phyloP scores from a whole-genome alignment of 2,329 filamentous ascomycete species.

The Eutypella sp. region DNA sequence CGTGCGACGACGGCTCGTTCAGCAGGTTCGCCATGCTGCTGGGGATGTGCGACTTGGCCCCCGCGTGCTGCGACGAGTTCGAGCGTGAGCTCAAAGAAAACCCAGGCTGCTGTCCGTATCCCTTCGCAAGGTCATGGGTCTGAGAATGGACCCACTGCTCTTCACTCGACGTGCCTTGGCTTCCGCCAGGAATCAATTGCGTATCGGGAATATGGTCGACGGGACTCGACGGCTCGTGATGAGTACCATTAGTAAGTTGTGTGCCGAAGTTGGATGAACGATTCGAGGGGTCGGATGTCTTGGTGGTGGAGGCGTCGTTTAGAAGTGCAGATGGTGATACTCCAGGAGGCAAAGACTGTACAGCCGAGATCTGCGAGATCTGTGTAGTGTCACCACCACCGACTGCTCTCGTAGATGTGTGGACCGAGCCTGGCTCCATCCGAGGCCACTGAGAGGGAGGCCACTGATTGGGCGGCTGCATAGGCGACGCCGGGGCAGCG shows the following conservation, averaged over 20 bases:
- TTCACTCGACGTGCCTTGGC: conserved; percentile 46
- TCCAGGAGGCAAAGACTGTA: conserved; percentile 53
- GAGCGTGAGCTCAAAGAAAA: conserved; percentile 17
- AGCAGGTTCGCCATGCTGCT: conserved; percentile 35
- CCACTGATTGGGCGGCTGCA: too few relatives aligned
- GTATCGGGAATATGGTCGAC: conserved; percentile 50
- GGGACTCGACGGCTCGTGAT: conserved; percentile 37
- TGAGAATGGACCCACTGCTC: conserved; percentile 56
- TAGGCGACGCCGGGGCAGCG: conserved; percentile 38
- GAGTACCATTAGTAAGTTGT: conserved; percentile 65
- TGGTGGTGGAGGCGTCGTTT: conserved; percentile 93
- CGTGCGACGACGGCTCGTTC: conserved; percentile 35
- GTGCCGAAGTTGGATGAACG: conserved; percentile 63
- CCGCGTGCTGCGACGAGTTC: conserved; percentile 33
- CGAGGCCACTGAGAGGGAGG: conserved; percentile 41
- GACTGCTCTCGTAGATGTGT: conserved; percentile 34
- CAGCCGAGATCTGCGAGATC: conserved; percentile 59
- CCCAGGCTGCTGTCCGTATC: conserved; percentile 32
- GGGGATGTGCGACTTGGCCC: conserved; percentile 28
- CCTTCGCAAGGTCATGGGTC: conserved; percentile 43
- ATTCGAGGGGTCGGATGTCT: conserved; percentile 69
- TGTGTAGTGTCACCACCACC: conserved; percentile 47
- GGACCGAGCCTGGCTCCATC: conserved; percentile 23
- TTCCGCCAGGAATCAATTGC: conserved; percentile 31
- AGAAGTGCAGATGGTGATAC: conserved; percentile 55